Conservation (phyloP, 805 yeast species). For the Saturnispora sekii region DNA sequence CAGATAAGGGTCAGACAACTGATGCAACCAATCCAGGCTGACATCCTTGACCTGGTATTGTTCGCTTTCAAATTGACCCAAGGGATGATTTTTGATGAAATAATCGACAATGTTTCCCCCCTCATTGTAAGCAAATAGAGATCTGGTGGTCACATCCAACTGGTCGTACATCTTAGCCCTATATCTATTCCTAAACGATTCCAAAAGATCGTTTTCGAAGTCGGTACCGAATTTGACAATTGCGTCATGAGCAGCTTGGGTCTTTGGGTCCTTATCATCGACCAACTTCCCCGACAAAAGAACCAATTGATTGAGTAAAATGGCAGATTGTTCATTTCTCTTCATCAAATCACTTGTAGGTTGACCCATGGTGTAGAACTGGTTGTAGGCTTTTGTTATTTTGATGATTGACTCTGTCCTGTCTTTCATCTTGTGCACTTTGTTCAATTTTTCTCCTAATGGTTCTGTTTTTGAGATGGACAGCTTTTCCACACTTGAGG, state of each 20-base stretch:
- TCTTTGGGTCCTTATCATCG: conserved; percentile 36
- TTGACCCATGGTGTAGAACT: conserved; percentile 52
- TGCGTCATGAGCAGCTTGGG: conserved; percentile 26
- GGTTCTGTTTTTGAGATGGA: conserved; percentile 51
- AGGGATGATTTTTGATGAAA: conserved; percentile 72
- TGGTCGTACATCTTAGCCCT: conserved; percentile 55
- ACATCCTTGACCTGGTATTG: conserved; percentile 15
- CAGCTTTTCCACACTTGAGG: conserved; percentile 44
- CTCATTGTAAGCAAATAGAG: conserved; percentile 72
- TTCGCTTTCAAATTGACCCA: conserved; percentile 37
- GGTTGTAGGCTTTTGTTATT: conserved; percentile 65
- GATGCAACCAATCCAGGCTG: conserved; percentile 41
- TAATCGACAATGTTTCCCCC: conserved; percentile 75
- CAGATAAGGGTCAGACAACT: conserved; percentile 49
- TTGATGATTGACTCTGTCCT: conserved; percentile 64
- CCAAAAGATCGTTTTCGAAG: conserved; percentile 64
- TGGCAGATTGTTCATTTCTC: conserved; percentile 41
- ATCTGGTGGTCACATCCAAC: conserved; percentile 67
- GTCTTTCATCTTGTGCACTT: conserved; percentile 62
- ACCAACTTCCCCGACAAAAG: conserved; percentile 56
- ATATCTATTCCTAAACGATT: conserved; percentile 66
- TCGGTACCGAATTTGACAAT: conserved; percentile 67
- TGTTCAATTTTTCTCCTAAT: conserved; percentile 56
- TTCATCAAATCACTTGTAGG: conserved; percentile 45
- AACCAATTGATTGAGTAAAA: conserved; percentile 54